Evolutionary conservation across 306 rosid genomes (phyloP), one percentile per base, ranked within the genome.

Genomic region (Senna tora): DNA sequence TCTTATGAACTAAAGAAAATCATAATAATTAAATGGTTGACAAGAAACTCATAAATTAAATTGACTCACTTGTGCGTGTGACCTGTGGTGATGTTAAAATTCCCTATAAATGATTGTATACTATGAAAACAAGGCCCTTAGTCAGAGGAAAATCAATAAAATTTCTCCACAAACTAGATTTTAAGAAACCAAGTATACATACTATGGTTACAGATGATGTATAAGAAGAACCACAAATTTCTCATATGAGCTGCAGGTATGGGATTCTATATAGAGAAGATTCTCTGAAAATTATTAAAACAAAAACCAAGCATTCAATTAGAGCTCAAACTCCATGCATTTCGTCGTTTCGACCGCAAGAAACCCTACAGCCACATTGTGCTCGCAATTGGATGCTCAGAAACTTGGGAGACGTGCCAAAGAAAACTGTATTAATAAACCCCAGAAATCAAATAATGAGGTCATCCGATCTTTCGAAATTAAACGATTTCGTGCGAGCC

Each of bases 301-400:
- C 25, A 17, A 17, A 30, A 25, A 7, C 34, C 49, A 67, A 52
- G 65, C 30, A 34, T 52, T 28, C 11, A 47, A 39, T 19, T 20
- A 45, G 33, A 72, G 54, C 79, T 21, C 64, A 64, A 76, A 66
- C 65, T 41, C 56, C 56, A n/a, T n/a, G n/a, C n/a, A n/a, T 21
- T 25, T 25, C 30, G 30, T 25, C 30, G 30, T 25, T 25, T 25
- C 2, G 30, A 25, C 30, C 30, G 30, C 1, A 25, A 47, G 36
- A 47, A 47, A 74, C 45, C 47, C 55, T 65, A 64, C 21, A 56
- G 32, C 36, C 42, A 67, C 33, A 42, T 46, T 51, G 39, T 72
- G 72, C 10, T 74, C 74, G 43, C 33, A 73, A 67, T 43, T 25
- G 65, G 58, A 74, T 63, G 38, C 39, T 45, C 54, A 36, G 41